These are phyloP conservation scores for Cucumis sativus DNA, from an alignment of 306 rosid genomes.

Conservation along the genomic window Cucumber_9930_V3 NC_026657.2:31910001-31910500, in stretches of 20 bases:
- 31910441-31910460: slow-evolving; percentile 31
- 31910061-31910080: not conserved
- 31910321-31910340: not conserved
- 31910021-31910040: not conserved
- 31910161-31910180: slow-evolving; percentile 21
- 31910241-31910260: slow-evolving; percentile 22
- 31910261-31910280: slow-evolving; percentile 28
- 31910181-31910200: slow-evolving; percentile 23
- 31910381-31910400: slow-evolving; percentile 19
- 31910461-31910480: slow-evolving; percentile 43
- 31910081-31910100: not conserved
- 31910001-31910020: not conserved
- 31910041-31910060: not conserved
- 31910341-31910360: slow-evolving; percentile 13
- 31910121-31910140: no score
- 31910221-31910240: slow-evolving; percentile 21
- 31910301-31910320: slow-evolving; percentile 17
- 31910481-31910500: slow-evolving; percentile 41
- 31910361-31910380: slow-evolving; percentile 9
- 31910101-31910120: not conserved
- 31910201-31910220: slow-evolving; percentile 9
- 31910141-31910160: not conserved
- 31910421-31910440: slow-evolving; percentile 26
- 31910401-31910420: slow-evolving; percentile 26
- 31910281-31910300: slow-evolving; percentile 24